Evolutionary conservation across 192 early-diverging fungal genomes (phyloP).

Genomic region (Coemansia sp.): DNA sequence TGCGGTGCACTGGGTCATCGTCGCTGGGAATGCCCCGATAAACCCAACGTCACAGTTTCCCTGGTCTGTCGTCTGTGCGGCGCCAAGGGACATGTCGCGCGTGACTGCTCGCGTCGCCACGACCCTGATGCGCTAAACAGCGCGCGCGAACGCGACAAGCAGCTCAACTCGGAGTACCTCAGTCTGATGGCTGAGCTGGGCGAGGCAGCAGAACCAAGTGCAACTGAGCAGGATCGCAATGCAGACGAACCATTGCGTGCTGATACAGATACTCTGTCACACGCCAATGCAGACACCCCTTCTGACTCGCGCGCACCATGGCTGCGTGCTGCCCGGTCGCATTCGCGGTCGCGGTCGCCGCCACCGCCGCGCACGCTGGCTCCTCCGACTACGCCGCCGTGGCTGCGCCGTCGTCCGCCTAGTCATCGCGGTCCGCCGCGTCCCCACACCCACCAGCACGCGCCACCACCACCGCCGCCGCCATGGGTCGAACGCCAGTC

Average conservation of each 20-base stretch:
- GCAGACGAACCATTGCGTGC: too few relatives aligned
- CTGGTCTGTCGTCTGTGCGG: slow-evolving; percentile 88
- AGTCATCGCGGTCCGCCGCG: slow-evolving; percentile 1
- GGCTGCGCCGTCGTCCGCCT: slow-evolving; percentile 29
- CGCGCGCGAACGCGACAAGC: slow-evolving; percentile 76
- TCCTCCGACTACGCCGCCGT: slow-evolving; percentile 39
- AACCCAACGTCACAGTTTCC: slow-evolving; percentile 79
- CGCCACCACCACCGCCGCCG: slow-evolving; percentile 4
- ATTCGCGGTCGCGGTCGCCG: slow-evolving; percentile 25
- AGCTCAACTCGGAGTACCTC: slow-evolving; percentile 87
- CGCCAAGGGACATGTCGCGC: slow-evolving; percentile 87
- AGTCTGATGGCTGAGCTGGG: slow-evolving; percentile 95
- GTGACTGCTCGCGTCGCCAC: slow-evolving; percentile 87
- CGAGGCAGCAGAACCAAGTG: slow-evolving; percentile 60
- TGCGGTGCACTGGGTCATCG: slow-evolving; percentile 91
- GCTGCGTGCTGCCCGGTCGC: slow-evolving; percentile 20
- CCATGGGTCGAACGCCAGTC: background rate
- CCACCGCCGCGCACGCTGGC: slow-evolving; percentile 16
- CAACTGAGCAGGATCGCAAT: too few relatives aligned
- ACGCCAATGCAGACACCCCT: slow-evolving; percentile 1
- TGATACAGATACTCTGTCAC: too few relatives aligned
- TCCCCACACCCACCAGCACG: background rate
- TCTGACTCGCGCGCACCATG: slow-evolving; percentile 16
- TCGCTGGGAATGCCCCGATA: slow-evolving; percentile 88
- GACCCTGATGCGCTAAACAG: slow-evolving; percentile 74